These are phyloP conservation scores for Hymenoscyphus occultus DNA, from an alignment of 2,329 filamentous ascomycete species.

Conservation along the genomic window DNA sequence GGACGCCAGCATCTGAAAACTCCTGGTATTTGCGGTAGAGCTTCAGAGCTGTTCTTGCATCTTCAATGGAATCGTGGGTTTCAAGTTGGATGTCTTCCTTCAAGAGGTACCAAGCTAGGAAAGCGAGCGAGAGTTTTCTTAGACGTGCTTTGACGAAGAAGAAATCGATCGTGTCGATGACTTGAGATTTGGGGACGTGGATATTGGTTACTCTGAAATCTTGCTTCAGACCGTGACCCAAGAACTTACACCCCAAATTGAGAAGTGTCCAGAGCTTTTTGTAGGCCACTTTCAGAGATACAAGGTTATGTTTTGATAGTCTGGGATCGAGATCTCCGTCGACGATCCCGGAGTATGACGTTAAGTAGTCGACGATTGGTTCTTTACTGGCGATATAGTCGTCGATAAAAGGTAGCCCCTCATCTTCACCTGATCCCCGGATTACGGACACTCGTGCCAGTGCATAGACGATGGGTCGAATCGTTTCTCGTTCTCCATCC, in stretches of 20 bases:
- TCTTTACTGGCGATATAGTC: conserved; percentile 94
- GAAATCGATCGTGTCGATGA: conserved; percentile 90
- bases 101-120: conserved; percentile 85
- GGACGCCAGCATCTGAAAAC: conserved; percentile 79
- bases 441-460: conserved; percentile 92
- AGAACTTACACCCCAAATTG: conserved; percentile 89
- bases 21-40: conserved; percentile 88
- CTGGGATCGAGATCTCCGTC: conserved; percentile 78
- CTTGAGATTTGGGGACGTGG: conserved; percentile 82
- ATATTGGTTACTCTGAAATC: conserved; percentile 99
- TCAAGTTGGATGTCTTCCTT: conserved; percentile 92
- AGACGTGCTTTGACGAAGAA: conserved; percentile 80
- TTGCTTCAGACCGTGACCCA: conserved; percentile 89
- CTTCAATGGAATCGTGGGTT: conserved; percentile 93
- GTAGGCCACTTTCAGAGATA: conserved; percentile 87
- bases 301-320: conserved; percentile 75
- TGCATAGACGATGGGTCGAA: conserved; percentile 84
- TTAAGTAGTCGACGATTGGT: conserved; percentile 91
- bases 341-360: conserved; percentile 88
- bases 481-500: conserved; percentile 87
- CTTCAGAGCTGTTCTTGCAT: conserved; percentile 85
- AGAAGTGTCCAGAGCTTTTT: conserved; percentile 97
- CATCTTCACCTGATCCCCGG: conserved; percentile 71
- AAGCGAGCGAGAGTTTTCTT: conserved; percentile 86
- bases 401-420: conserved; percentile 88